Evolutionary conservation across 345 rosid genomes (phyloP).

Genomic region (Eucalyptus polybractea): DNA sequence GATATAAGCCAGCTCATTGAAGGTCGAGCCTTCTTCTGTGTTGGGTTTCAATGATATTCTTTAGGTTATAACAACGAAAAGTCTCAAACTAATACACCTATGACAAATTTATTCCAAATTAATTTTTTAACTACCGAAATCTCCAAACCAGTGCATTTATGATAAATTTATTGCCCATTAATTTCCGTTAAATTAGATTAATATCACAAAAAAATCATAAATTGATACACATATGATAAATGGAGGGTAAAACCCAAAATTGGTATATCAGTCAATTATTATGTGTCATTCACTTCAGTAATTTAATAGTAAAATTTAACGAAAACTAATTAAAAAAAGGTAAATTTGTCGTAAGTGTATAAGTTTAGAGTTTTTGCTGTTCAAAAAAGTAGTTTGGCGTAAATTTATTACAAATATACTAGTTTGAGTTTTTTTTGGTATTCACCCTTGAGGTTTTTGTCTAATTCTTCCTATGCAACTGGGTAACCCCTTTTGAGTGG

Average conservation of each 20-base stretch:
- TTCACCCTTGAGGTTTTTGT: too few relatives aligned
- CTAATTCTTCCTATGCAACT: background rate
- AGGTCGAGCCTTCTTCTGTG: background rate
- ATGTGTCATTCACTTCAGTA: accelerated
- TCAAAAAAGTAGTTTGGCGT: too few relatives aligned
- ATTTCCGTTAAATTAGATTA: accelerated
- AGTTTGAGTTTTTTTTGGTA: too few relatives aligned
- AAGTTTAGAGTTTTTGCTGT: accelerated
- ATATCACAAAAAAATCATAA: too few relatives aligned
- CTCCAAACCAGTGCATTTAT: accelerated
- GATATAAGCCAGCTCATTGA: background rate
- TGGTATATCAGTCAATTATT: accelerated
- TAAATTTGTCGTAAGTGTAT: accelerated
- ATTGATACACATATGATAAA: accelerated
- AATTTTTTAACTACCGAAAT: accelerated
- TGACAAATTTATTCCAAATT: accelerated
- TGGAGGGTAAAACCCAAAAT: accelerated
- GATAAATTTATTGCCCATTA: accelerated
- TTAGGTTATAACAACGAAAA: too few relatives aligned
- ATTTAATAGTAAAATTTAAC: too few relatives aligned
- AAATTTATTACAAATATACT: too few relatives aligned
- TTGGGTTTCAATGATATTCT: background rate
- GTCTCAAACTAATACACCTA: accelerated
- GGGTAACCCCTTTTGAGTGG: background rate
- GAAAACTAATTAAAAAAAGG: accelerated